Conservation (phyloP, 2,329 filamentous ascomycete genomes). For the Camptophora hylomeconis region DNA sequence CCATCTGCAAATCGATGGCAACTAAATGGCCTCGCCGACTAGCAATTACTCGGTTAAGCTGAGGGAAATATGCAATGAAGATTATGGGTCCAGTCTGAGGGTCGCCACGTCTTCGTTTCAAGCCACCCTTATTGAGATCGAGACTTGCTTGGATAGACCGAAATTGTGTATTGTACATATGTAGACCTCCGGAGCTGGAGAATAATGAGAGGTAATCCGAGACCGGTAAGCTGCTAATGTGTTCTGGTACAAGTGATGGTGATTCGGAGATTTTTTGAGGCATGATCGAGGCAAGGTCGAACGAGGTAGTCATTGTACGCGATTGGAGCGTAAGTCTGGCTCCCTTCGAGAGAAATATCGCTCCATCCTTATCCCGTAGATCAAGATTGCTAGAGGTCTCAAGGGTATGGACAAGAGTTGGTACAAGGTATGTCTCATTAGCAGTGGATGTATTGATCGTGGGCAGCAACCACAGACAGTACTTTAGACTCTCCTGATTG, state of each 20-base stretch:
- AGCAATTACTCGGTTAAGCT: conserved; percentile 30
- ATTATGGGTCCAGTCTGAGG: conserved; percentile 18
- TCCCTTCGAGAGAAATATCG: too few species aligned
- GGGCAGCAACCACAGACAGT: too few species aligned
- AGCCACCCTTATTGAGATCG: conserved; percentile 17
- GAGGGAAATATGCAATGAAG: conserved; percentile 32
- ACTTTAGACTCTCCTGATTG: too few species aligned
- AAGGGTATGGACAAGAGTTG: too few species aligned
- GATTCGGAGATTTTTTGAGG: conserved; percentile 28
- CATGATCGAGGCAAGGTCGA: conserved; percentile 3
- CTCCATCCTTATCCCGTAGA: too few species aligned
- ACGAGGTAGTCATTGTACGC: conserved; percentile 1
- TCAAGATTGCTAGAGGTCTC: too few species aligned
- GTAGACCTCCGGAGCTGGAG: conserved; percentile 19
- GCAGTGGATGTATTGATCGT: too few species aligned
- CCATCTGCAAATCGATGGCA: conserved; percentile 31
- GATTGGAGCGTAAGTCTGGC: too few species aligned
- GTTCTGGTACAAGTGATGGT: conserved; percentile 28
- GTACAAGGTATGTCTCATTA: too few species aligned
- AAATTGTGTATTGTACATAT: conserved; percentile 34
- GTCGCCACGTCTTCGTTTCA: conserved; percentile 15
- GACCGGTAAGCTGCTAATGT: conserved; percentile 27
- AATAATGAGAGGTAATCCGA: conserved; percentile 20
- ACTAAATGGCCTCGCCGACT: conserved; percentile 28
- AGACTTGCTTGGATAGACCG: conserved; percentile 32